Base-by-base conservation (phyloP, 2,329 filamentous ascomycete genomes). In the Hymenoscyphus scutula region DNA sequence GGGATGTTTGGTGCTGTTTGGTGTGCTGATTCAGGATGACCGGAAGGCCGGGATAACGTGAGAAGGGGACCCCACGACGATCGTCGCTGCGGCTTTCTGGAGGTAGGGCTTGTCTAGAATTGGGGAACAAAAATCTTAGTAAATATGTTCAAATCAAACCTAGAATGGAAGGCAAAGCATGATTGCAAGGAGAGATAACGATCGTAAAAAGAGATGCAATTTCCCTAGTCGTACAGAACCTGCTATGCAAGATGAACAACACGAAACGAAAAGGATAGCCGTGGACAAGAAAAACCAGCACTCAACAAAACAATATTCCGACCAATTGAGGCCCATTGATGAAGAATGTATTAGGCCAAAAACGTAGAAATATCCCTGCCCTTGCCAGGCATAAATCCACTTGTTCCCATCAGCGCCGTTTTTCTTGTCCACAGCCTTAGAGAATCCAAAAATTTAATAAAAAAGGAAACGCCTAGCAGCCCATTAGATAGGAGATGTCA, bases 401-500 rank as follows among this genome's bases (percentile, higher is more conserved):
- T 51, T 19, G 45, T 25, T 51, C 25, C 13, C 45, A 51, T 51
- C 23, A 51, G 45, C 23, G 19, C 19, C 45, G 45, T 11, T 51
- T 51, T 51, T 51, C 45, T 51, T 51, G 45, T 51, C 45, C 45
- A 51, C 45, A 51, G 45, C 45, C 45, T 51, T 13, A 19, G 25
- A 51, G 11, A 51, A 65, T 66, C 37, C 34, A 65, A 69, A 68
- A n/a, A n/a, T n/a, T n/a, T n/a, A n/a, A 66, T 56, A 53, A 65
- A 67, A 61, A 62, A 64, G 62, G 62, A 64, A 69, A 68, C 65
- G 69, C 72, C 69, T 63, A 58, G 63, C 68, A 66, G 68, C 68
- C 69, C 59, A 72, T 73, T 75, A 72, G 62, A 58, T 74, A 74
- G 72, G 72, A 75, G 72, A 77, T 79, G 87, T 81, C 79, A 87